Evolutionary conservation across 805 yeast species (phyloP).

Genomic region (Wickerhamiella kurtzmanii): DNA sequence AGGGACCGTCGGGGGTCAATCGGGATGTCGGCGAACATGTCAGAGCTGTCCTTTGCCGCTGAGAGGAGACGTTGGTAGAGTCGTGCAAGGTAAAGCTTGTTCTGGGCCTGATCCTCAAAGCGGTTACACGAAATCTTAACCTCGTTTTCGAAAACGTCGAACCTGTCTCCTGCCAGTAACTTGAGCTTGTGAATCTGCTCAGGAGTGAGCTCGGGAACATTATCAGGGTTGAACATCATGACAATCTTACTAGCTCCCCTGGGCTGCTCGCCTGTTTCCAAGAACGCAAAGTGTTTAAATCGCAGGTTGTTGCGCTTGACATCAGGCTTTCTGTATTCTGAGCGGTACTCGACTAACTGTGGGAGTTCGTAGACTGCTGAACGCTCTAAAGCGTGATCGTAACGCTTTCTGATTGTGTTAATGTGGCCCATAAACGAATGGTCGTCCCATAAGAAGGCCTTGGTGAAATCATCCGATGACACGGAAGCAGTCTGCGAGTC

Average conservation of each 20-base stretch:
- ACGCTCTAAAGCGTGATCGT: conserved; percentile 61
- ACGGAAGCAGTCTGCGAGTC: conserved; percentile 9
- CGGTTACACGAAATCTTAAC: conserved; percentile 53
- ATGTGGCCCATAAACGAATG: conserved; percentile 60
- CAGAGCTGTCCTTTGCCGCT: conserved; percentile 50
- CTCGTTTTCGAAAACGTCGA: conserved; percentile 43
- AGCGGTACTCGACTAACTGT: conserved; percentile 58
- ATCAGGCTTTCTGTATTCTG: conserved; percentile 42
- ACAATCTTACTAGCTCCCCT: conserved; percentile 40
- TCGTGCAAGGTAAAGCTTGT: conserved; percentile 59
- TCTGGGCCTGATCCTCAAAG: conserved; percentile 71
- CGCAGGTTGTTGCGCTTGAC: conserved; percentile 27
- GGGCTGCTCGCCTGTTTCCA: conserved; percentile 43
- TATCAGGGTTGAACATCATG: conserved; percentile 36
- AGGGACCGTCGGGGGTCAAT: conserved; percentile 59
- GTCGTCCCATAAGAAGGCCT: conserved; percentile 43
- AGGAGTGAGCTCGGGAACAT: conserved; percentile 30
- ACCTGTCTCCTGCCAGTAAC: conserved; percentile 66
- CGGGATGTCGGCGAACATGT: conserved; percentile 65
- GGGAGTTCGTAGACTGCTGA: conserved; percentile 91
- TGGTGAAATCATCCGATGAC: conserved; percentile 15
- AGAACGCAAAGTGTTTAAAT: conserved; percentile 58
- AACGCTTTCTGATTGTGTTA: conserved; percentile 55
- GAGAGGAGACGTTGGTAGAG: conserved; percentile 45
- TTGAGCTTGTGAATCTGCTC: conserved; percentile 58